Base-by-base conservation (phyloP, 2,329 filamentous ascomycete genomes). In the Exophiala bonariae region DNA sequence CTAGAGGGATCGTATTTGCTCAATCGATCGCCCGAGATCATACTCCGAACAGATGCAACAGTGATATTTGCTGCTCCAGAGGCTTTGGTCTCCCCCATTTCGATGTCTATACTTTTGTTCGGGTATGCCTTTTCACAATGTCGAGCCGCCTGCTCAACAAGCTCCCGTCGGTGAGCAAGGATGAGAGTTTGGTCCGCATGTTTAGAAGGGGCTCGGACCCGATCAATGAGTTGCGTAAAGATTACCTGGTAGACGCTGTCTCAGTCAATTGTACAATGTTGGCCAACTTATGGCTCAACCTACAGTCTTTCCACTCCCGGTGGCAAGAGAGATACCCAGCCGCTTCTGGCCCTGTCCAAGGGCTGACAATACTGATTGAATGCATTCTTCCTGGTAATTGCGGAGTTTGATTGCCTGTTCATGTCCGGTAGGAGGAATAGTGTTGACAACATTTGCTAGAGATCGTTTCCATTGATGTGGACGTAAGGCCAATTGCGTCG, bases 151-250 rank as follows among this genome's bases (percentile, higher is more conserved):
- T 99, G 93, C 63, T 97, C 89, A 20, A 97, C 90, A 2, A 99
- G 81, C 69, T 99, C 93, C 39, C 89, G 83, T 20, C 93, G 84
- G 67, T 99, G 93, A 13, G 90, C 93, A 34, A 99, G 76, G 55
- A 99, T 95, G 49, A 99, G 77, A 0, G 92, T 95, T 63, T 89
- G 89, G 1, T 81, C 81, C 17, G 85, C 85, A 50, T 71, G 63
- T 22, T 77, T 65, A 41, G 74, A 72, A 9, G 73, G 74, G 4
- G 83, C 69, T 42, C 74, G 67, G 41, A 97, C 76, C 48, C 87
- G 85, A 60, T 88, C 83, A 53, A 99, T 95, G 36, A 99, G 78
- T 64, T 96, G 90, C 10, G 92, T 97, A 71, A 99, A 99, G 59
- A 99, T 91, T 63, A 99, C 85, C 86, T 89, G 56, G 13, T 19